Conservation (phyloP, 2,329 filamentous ascomycete species). For the Bisporella sp. region DNA sequence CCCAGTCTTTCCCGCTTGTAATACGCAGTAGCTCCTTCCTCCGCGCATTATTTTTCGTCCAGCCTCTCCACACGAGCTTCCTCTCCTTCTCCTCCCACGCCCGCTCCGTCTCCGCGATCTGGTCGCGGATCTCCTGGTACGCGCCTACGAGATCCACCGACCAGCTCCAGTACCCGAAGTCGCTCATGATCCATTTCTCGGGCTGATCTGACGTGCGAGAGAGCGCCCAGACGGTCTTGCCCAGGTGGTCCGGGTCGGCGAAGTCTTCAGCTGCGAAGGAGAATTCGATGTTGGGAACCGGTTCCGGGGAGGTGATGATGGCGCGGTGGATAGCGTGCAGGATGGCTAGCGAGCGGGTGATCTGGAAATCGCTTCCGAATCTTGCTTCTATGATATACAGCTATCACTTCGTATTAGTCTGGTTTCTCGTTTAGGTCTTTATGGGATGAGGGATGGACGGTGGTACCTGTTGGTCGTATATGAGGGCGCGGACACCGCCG, state of each 20-base stretch:
- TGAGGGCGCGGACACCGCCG: slow-evolving; percentile 11
- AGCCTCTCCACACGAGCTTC: slow-evolving; percentile 23
- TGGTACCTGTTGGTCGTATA: slow-evolving; percentile 15
- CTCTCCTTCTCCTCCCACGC: slow-evolving; percentile 12
- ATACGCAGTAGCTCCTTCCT: slow-evolving; percentile 23
- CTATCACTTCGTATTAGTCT: slow-evolving; percentile 9
- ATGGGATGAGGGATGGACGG: not conserved
- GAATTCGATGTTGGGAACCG: slow-evolving; percentile 32
- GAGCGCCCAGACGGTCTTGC: slow-evolving; percentile 17
- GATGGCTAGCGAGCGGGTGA: slow-evolving; percentile 24
- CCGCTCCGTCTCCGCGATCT: slow-evolving; percentile 11
- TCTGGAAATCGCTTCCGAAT: slow-evolving; percentile 10
- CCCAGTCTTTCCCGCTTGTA: slow-evolving; percentile 27
- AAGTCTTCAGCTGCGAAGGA: slow-evolving; percentile 24
- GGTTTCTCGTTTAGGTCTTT: not conserved
- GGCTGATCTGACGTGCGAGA: slow-evolving; percentile 14
- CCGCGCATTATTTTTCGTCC: slow-evolving; percentile 20
- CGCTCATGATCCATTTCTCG: slow-evolving; percentile 27
- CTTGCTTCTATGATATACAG: slow-evolving; percentile 26
- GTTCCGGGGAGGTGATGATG: slow-evolving; percentile 25
- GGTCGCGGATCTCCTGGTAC: slow-evolving; percentile 18
- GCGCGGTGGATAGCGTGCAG: slow-evolving; percentile 30
- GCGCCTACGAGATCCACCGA: slow-evolving; percentile 31
- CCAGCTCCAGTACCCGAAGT: slow-evolving; percentile 31
- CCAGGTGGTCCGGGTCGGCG: slow-evolving; percentile 6